phyloP scores from a whole-genome alignment of 495 filamentous ascomycete species.

The Pyronema domesticum region DNA sequence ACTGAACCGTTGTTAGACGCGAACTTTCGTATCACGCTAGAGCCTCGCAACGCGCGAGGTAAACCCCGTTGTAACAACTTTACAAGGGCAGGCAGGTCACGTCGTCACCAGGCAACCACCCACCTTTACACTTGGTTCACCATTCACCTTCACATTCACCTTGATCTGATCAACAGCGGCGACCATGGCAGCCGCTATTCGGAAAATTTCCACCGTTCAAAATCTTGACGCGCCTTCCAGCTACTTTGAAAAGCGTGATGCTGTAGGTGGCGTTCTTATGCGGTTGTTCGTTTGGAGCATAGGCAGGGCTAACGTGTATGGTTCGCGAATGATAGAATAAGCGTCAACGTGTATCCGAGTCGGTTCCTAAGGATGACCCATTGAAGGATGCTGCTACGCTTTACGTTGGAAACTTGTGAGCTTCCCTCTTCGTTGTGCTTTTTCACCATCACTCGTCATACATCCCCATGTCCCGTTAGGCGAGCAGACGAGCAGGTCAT shows the following conservation, averaged over 20 bases:
- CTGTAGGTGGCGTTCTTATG: not conserved
- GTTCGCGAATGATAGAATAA: slow-evolving; percentile 8
- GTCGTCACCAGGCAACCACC: not conserved
- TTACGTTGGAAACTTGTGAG: slow-evolving; percentile 92
- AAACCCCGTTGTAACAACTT: too few species aligned
- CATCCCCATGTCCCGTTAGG: too few species aligned
- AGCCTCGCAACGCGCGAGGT: not conserved
- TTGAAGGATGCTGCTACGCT: slow-evolving; percentile 80
- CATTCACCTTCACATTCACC: not conserved
- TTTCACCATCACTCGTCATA: not conserved
- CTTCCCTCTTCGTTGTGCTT: slow-evolving; percentile 2
- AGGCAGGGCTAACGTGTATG: too few species aligned
- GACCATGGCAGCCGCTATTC: not conserved
- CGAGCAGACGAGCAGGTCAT: too few species aligned
- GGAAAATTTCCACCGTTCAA: slow-evolving; percentile 40
- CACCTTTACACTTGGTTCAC: not conserved
- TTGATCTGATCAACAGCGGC: not conserved
- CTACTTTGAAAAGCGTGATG: slow-evolving; percentile 33
- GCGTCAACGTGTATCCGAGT: slow-evolving; percentile 6
- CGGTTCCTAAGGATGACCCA: slow-evolving; percentile 38
- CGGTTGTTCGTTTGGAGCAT: not conserved
- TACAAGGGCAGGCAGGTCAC: too few species aligned
- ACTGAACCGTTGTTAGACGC: not conserved
- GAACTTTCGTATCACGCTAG: not conserved
- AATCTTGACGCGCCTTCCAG: slow-evolving; percentile 57